Base-by-base conservation (phyloP, 441 rosid species). In the Euphorbia corollata region DNA sequence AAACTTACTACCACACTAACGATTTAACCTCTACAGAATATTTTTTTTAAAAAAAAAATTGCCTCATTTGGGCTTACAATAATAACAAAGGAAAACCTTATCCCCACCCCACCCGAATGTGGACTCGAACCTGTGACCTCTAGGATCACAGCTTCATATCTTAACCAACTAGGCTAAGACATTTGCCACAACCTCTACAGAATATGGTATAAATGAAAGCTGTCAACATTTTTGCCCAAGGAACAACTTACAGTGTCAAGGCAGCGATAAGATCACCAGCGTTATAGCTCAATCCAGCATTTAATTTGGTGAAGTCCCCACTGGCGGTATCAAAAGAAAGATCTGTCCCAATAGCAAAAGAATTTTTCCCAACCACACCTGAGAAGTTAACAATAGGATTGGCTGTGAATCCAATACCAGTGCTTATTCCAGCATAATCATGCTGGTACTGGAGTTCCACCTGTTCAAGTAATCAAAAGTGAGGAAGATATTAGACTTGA, bases 361-460 rank as follows among this genome's bases (percentile, higher is more conserved):
- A 20, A 48, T 75, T 76, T 74, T 73, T 84, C 53, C 99, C 99
- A 64, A 91, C 73, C 64, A 91, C 97, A 60, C 96, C 91, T 20
- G 99, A 86, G 81, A 94, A 89, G 75, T 89, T 91, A 73, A 87
- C 89, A 75, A 83, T 16, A 2, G 99, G 99, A 78, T 60, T 87
- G 48, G 89, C 87, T 41, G 91, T 91, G 80, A 94, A 74, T 2
- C 98, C 98, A 59, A 94, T 71, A 77, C 93, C 73, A 56, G 97
- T 82, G 80, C 89, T 84, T 67, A 94, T 82, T 69, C 97, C 99
- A 59, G 96, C 87, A 65, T 89, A 83, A 22, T 94, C 98, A 59
- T 94, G 97, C 74, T 82, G 82, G 71, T 94, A 94, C 73, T 94
- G 97, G 59, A 94, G 82, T 76, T 94, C 99, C 50, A 88, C 72